Evolutionary conservation across 495 filamentous ascomycete species (phyloP).

Genomic region (Recurvomyces mirabilis): DNA sequence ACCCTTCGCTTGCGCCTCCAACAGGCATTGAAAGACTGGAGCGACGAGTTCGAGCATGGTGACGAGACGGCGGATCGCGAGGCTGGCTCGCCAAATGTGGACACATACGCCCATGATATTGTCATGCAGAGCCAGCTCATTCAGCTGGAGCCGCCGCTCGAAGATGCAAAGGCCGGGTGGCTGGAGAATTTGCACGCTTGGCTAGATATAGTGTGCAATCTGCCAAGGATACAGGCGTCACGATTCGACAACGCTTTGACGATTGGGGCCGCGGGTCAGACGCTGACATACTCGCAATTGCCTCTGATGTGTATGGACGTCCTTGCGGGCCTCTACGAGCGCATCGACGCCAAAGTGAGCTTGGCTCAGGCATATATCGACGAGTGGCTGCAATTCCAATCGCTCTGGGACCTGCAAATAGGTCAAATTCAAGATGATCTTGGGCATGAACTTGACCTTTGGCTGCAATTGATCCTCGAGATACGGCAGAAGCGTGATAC

Average conservation of each 20-base stretch:
- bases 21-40: slow-evolving; percentile 74
- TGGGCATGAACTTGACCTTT: slow-evolving; percentile 80
- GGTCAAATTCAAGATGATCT: slow-evolving; percentile 87
- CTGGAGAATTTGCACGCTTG: slow-evolving; percentile 83
- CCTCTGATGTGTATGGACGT: slow-evolving; percentile 66
- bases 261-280: slow-evolving; percentile 44
- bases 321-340: slow-evolving; percentile 64
- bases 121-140: slow-evolving; percentile 95
- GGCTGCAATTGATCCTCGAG: slow-evolving; percentile 89
- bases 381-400: slow-evolving; percentile 98
- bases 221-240: slow-evolving; percentile 85
- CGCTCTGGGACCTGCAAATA: slow-evolving; percentile 91
- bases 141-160: slow-evolving; percentile 83
- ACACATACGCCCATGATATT: slow-evolving; percentile 73
- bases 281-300: slow-evolving; percentile 77
- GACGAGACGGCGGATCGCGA: slow-evolving; percentile 34
- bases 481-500: slow-evolving; percentile 86
- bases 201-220: slow-evolving; percentile 83
- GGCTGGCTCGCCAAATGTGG: slow-evolving; percentile 45
- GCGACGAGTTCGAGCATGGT: slow-evolving; percentile 50
- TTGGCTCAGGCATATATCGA: slow-evolving; percentile 76
- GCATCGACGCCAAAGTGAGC: slow-evolving; percentile 65
- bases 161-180: slow-evolving; percentile 89
- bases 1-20: slow-evolving; percentile 66
- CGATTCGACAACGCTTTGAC: slow-evolving; percentile 74